Base-by-base conservation (phyloP, 495 filamentous ascomycete species). In the Platismatia glauca region DNA sequence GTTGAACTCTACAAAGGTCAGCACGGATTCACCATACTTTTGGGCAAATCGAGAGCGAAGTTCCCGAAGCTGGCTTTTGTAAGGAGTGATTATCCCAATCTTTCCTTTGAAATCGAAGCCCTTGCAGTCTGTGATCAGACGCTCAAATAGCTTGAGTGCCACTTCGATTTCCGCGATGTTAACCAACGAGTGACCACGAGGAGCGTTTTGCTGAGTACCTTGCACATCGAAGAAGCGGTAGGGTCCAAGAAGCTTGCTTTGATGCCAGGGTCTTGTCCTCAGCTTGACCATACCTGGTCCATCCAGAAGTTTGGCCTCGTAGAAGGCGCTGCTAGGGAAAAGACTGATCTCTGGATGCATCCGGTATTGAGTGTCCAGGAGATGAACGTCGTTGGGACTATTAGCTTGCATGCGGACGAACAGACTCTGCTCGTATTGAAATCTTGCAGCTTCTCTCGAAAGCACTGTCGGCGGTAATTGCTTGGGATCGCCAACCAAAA, bases 221-320 rank as follows among this genome's bases (percentile, higher is more conserved):
- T 89, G 82, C 8, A 98, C 91, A 69, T 98, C 90, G 73, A 97
- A 97, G 77, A 98, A 98, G n/a, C 91, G 88, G 66, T 96, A 98
- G 0, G 94, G 92, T 2, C 86, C 90, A 55, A 97, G 87, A 5
- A 96, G 72, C 6, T 81, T 70, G 70, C 86, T 92, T 53, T 81
- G 76, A 70, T 98, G 94, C 94, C 94, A 98, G 4, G 91, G 86
- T 67, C 84, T 83, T 56, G 78, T 71, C 60, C 94, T 86, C 63
- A 93, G 73, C 57, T 75, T 79, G 2, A 79, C 85, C 92, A 97
- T 96, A 65, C 87, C 79, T 35, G 78, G 78, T 31, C 94, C 94
- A 74, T 98, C 91, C 61, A 90, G 74, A 27, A 98, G 84, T 59
- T 84, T 82, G 27, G 87, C 84, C 68, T 96, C 89, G 74, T 98